Percentiles rank a stretch among this genome's conserved stretches.
phyloP scores from a whole-genome alignment of 352 stramenopile species.

The Globisporangium lucens region DNA sequence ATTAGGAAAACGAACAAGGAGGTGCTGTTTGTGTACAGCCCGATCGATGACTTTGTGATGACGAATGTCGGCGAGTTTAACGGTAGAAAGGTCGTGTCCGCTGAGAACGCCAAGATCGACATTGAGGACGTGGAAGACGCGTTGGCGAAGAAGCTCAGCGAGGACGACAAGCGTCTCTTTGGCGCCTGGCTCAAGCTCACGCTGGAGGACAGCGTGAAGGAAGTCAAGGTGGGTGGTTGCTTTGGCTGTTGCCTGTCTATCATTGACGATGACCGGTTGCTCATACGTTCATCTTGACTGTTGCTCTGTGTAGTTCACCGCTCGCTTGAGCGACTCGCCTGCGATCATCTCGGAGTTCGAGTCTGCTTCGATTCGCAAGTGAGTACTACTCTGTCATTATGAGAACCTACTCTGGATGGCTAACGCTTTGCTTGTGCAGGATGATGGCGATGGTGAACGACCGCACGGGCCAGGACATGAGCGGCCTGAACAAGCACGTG shows the following conservation, averaged over 20 bases:
- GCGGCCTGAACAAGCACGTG: constrained; percentile 89
- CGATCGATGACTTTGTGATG: constrained; percentile 99
- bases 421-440: constrained; percentile 21
- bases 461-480: constrained; percentile 48
- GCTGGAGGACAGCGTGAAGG: constrained; percentile 88
- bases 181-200: constrained; percentile 92
- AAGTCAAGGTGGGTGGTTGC: constrained; percentile 60
- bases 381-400: constrained; percentile 14
- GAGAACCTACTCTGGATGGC: background rate
- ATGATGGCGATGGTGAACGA: constrained; percentile 99
- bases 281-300: background rate
- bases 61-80: constrained; percentile 97
- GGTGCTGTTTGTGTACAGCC: constrained; percentile 98
- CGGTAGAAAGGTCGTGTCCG: constrained; percentile 94
- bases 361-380: constrained; percentile 94
- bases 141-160: constrained; percentile 60
- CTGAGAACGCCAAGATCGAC: constrained; percentile 95
- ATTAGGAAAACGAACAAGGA: constrained; percentile 88
- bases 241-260: background rate
- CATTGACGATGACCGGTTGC: background rate
- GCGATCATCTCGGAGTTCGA: constrained; percentile 99
- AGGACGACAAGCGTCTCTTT: constrained; percentile 88
- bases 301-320: constrained; percentile 49
- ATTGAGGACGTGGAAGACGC: constrained; percentile 62
- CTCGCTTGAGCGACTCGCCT: constrained; percentile 94